A percentile compares a stretch with the other conserved stretches of the same genome.
Evolutionary conservation across 139 green algal species (phyloP).

Genomic region (Tetradesmus obliquus): DNA sequence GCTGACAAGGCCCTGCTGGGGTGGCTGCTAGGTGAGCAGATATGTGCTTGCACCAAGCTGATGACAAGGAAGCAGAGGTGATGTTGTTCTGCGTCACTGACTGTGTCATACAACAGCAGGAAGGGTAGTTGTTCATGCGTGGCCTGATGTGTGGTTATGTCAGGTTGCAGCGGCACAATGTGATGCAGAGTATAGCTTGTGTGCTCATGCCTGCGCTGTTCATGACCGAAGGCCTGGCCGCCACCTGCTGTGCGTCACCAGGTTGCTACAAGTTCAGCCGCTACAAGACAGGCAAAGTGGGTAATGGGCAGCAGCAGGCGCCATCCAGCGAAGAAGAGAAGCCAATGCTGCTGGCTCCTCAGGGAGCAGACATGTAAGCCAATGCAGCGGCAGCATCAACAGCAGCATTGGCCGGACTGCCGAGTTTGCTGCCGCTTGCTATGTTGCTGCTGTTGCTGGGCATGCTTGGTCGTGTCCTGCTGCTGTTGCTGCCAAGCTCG

Average conservation of each 20-base stretch:
- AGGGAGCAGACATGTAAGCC: conserved; percentile 39
- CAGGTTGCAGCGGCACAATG: too few species aligned
- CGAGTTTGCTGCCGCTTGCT: neutral
- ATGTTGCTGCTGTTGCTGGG: neutral
- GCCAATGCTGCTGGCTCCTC: conserved; percentile 53
- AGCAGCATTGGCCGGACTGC: neutral
- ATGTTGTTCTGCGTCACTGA: too few species aligned
- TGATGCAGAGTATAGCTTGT: too few species aligned
- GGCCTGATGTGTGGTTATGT: too few species aligned
- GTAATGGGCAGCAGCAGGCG: neutral
- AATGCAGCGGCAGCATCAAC: neutral
- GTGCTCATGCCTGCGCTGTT: neutral
- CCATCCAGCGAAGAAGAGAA: conserved; percentile 9
- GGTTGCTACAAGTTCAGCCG: conserved; percentile 59
- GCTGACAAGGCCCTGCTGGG: conserved; percentile 46
- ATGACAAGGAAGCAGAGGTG: neutral
- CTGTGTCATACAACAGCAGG: too few species aligned
- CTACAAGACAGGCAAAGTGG: conserved; percentile 56
- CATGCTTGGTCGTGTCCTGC: neutral
- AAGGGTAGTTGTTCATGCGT: too few species aligned
- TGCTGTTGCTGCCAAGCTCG: too few species aligned
- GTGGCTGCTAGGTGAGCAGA: conserved; percentile 46
- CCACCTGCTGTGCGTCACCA: neutral
- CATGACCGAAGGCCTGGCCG: neutral
- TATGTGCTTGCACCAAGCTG: neutral